Evolutionary conservation across 257 asterid genomes (phyloP).

Genomic region (Pogostemon cablin): DNA sequence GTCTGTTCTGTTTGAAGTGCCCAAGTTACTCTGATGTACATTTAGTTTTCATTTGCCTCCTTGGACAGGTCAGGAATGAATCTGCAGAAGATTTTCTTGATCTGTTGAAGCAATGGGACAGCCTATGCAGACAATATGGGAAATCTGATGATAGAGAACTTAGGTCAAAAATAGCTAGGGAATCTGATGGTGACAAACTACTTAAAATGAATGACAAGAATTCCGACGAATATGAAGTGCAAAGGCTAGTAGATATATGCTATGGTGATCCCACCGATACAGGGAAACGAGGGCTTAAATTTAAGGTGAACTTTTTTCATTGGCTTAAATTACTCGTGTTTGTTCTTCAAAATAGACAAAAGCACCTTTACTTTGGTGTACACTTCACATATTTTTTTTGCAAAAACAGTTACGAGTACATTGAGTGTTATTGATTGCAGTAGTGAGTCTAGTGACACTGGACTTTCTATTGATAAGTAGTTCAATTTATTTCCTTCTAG

Average conservation of each 20-base stretch:
- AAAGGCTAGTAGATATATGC: constrained; percentile 49
- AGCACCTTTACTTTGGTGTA: neutral
- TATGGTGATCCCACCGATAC: constrained; percentile 41
- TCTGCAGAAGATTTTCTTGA: constrained; percentile 52
- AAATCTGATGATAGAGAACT: constrained; percentile 33
- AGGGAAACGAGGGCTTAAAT: constrained; percentile 47
- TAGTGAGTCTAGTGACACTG: too few species aligned
- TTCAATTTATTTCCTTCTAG: neutral
- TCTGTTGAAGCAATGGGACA: constrained; percentile 54
- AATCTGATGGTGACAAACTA: constrained; percentile 31
- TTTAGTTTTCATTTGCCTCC: constrained; percentile 30
- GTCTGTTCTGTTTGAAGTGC: constrained; percentile 17
- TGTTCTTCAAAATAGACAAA: constrained; percentile 22
- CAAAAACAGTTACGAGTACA: too few species aligned
- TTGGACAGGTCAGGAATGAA: constrained; percentile 50
- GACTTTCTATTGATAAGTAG: too few species aligned
- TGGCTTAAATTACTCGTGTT: constrained; percentile 9
- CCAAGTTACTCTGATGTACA: constrained; percentile 25
- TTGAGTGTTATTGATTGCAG: too few species aligned
- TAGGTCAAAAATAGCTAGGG: constrained; percentile 28
- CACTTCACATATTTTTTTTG: too few species aligned
- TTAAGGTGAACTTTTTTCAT: constrained; percentile 42
- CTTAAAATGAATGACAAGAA: constrained; percentile 30
- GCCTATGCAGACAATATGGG: constrained; percentile 40
- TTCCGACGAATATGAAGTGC: constrained; percentile 49